Base-by-base conservation (phyloP, 2,329 filamentous ascomycete genomes). In the Penicillium sp. region DNA sequence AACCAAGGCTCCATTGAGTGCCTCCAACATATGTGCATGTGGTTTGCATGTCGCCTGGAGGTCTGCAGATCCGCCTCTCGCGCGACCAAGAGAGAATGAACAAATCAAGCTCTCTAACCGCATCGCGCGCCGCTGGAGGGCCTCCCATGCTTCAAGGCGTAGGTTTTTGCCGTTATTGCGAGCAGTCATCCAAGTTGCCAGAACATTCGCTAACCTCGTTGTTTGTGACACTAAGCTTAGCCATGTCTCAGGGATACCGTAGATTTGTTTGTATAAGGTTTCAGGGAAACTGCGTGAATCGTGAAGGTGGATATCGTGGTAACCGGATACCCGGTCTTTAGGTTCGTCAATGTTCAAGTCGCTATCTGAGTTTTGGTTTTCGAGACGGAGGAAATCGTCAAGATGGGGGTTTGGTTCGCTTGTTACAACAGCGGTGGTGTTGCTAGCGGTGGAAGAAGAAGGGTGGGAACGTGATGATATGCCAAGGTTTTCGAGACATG, bases 161-260 rank as follows among this genome's bases (percentile, higher is more conserved):
- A 67, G 56, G 8, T 51, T 49, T 19, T 49, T 60, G 1, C 59
- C 59, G 6, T 61, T 42, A 0, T 59, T 56, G 13, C 68, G 67
- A 5, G 70, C 69, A 38, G 70, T 60, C 8, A 64, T 62, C 28
- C 75, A 68, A 24, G 64, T 70, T 37, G 75, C 73, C 59, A 75
- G 64, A 4, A 75, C 70, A 54, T 79, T 81, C 15, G 79, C 79
- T 13, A 82, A 68, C 30, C 79, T 70, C 1, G 79, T 81, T 1
- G 79, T 80, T 59, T 81, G 79, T 0, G 80, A 81, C 15, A 82
- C 70, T 3, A 81, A 70, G 37, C 77, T 79, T 2, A 81, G 71
- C 78, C 79, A 81, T 15, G 77, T 79, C 54, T 81, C 79, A 0
- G 78, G 73, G 13, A 81, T 77, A 2, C 79, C 78, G 54, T 81